Conservation (phyloP, 202 grass and related monocot genomes). For the Schoenoplectus triqueter region DNA sequence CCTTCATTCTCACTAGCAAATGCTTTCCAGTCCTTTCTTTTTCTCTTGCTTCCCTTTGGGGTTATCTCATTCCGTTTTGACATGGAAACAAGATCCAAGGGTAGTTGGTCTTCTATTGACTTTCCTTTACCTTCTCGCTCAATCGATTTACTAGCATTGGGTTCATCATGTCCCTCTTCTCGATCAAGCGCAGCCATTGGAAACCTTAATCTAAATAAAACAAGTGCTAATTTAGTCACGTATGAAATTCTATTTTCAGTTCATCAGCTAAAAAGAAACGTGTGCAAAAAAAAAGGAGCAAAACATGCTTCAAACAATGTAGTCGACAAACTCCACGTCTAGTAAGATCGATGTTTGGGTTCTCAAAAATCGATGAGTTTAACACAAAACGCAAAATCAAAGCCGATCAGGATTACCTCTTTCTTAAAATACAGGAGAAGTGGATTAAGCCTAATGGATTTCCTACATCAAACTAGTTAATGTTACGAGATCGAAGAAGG, state of each 20-base stretch:
- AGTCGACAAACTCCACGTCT: background rate
- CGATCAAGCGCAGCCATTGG: constrained; percentile 34
- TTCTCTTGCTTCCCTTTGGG: constrained; percentile 45
- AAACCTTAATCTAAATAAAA: constrained; percentile 19
- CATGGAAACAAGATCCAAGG: too few species aligned
- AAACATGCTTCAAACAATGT: background rate
- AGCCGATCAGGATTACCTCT: constrained; percentile 33
- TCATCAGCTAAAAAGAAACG: constrained; percentile 1
- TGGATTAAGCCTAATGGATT: constrained; percentile 15
- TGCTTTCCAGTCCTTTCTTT: constrained; percentile 54
- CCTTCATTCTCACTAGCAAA: constrained; percentile 44
- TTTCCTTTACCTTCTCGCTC: constrained; percentile 21
- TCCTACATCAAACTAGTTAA: background rate
- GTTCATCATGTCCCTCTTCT: constrained; percentile 36
- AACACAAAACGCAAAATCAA: constrained; percentile 4
- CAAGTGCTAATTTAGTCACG: background rate
- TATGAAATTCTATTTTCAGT: background rate
- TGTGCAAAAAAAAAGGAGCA: background rate
- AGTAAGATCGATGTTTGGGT: background rate
- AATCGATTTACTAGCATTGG: background rate
- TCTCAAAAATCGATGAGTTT: constrained; percentile 7
- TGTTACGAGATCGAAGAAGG: constrained; percentile 21
- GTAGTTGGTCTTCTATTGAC: background rate
- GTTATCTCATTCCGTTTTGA: constrained; percentile 8
- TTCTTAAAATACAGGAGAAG: constrained; percentile 12